Conservation (phyloP, 495 filamentous ascomycete species). For the Thozetella sp. region DNA sequence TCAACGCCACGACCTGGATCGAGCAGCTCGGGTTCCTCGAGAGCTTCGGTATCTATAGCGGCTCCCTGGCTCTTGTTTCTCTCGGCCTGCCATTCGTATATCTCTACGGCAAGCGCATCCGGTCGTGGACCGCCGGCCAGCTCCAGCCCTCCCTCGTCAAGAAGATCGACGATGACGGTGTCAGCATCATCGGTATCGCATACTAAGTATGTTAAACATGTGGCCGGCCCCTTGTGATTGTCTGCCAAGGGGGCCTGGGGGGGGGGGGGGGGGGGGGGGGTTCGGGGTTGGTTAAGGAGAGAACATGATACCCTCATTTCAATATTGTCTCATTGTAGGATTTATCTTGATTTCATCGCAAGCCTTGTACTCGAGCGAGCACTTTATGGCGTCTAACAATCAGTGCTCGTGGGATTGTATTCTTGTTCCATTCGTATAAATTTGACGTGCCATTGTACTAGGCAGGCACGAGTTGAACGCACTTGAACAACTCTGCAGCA, state of each 20-base stretch:
- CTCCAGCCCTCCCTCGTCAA: not conserved
- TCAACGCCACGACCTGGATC: slow-evolving; percentile 14
- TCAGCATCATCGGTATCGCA: not conserved
- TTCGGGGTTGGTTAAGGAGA: not conserved
- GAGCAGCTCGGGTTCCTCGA: slow-evolving; percentile 10
- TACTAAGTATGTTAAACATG: not conserved
- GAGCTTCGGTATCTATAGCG: slow-evolving; percentile 19
- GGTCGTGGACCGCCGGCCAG: slow-evolving; percentile 9
- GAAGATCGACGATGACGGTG: not conserved
- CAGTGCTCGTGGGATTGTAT: too few relatives aligned
- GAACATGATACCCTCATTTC: not conserved
- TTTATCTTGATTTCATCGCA: too few relatives aligned
- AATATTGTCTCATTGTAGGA: not conserved
- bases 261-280: not conserved
- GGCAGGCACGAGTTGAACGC: not conserved
- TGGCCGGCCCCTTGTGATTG: too few relatives aligned
- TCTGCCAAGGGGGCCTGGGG: not conserved
- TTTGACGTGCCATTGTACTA: not conserved
- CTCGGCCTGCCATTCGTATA: slow-evolving; percentile 16
- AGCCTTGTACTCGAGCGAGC: not conserved
- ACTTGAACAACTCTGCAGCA: too few relatives aligned
- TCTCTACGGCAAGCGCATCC: slow-evolving; percentile 14
- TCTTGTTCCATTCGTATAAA: too few relatives aligned
- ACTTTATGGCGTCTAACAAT: not conserved
- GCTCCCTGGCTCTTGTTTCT: slow-evolving; percentile 12